Evolutionary conservation across 305 asterid species (phyloP).

Genomic region (Coffea humblotiana): DNA sequence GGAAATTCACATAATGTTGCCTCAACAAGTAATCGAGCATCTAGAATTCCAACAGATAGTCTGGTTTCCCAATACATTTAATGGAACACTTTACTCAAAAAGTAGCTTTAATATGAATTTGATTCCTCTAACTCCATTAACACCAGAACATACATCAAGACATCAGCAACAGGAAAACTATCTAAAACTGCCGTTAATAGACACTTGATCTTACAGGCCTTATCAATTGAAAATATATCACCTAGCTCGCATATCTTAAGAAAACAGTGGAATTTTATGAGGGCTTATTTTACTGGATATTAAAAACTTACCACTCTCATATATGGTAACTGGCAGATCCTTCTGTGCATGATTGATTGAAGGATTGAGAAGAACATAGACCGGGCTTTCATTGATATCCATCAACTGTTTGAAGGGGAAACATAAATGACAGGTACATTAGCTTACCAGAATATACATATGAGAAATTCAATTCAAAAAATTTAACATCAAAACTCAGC

Average conservation of each 20-base stretch:
- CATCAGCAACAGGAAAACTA: neutral
- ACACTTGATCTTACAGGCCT: neutral
- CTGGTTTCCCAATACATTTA: neutral
- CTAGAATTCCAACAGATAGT: neutral
- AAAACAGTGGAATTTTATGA: neutral
- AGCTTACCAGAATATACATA: slow-evolving; percentile 11
- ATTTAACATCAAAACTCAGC: slow-evolving; percentile 1
- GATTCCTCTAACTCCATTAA: neutral
- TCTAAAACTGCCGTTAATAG: neutral
- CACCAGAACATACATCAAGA: neutral
- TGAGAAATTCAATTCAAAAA: neutral
- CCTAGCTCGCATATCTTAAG: neutral
- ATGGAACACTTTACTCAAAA: neutral
- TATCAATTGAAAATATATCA: neutral
- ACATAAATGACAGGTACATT: slow-evolving; percentile 13
- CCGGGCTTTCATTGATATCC: slow-evolving; percentile 97
- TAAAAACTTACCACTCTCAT: slow-evolving; percentile 74
- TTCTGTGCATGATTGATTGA: slow-evolving; percentile 87
- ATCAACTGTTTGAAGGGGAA: slow-evolving; percentile 53
- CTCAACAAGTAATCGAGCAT: neutral
- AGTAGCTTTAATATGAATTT: neutral
- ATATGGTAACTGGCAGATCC: slow-evolving; percentile 84
- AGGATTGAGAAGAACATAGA: slow-evolving; percentile 88
- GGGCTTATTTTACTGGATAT: neutral
- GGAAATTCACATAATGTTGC: neutral